These are phyloP conservation scores for Rhododendron kiyosumense DNA, from an alignment of 148 eudicot genomes.

Conservation along the genomic window DNA sequence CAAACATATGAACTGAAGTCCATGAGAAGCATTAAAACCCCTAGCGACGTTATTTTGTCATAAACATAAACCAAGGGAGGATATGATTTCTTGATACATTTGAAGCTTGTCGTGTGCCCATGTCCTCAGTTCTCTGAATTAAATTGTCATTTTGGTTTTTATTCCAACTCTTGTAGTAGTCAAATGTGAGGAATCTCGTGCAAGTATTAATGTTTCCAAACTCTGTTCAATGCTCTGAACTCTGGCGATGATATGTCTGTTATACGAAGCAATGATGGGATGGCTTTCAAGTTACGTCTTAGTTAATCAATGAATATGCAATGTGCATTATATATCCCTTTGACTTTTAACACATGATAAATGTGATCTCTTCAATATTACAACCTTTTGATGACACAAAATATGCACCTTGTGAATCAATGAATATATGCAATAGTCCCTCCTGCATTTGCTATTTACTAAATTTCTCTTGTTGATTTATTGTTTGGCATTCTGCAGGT, in stretches of 20 bases:
- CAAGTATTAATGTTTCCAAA: neutral
- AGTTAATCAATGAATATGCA: neutral
- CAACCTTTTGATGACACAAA: neutral
- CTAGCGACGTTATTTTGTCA: neutral
- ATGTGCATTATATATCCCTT: neutral
- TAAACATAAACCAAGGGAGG: neutral
- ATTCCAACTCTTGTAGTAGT: neutral
- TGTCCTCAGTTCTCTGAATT: neutral
- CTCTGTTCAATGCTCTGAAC: neutral
- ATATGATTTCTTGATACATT: neutral
- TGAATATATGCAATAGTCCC: neutral
- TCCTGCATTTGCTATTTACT: neutral
- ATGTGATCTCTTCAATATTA: neutral
- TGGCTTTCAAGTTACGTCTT: neutral
- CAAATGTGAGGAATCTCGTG: neutral
- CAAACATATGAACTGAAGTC: neutral
- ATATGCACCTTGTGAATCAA: neutral
- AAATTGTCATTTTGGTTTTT: neutral
- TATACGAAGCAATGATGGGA: neutral
- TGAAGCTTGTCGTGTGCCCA: neutral
- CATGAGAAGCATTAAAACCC: neutral
- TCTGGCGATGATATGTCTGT: neutral
- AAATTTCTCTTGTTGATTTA: neutral
- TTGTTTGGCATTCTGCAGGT: conserved; percentile 37
- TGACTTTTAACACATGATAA: neutral